Percentiles rank a stretch among this genome's conserved stretches.
Evolutionary conservation across 23 red algal species (phyloP).

Genomic region (Gracilaria vermiculophylla): DNA sequence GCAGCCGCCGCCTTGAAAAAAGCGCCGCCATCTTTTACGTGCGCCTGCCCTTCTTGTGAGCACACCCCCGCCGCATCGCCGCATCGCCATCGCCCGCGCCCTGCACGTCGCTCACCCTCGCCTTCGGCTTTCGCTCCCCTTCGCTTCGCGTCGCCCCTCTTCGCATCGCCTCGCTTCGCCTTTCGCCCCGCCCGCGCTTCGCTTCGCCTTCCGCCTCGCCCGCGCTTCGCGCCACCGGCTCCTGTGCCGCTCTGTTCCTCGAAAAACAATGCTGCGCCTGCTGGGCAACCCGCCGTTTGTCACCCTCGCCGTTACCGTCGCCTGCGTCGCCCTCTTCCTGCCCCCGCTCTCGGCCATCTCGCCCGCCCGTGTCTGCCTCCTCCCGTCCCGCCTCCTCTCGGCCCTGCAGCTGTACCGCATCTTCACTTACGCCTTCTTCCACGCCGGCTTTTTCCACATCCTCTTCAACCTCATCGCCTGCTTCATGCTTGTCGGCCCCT

Average conservation of each 20-base stretch:
- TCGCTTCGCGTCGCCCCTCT: too few relatives aligned
- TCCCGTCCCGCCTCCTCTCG: background rate
- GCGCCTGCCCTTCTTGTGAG: too few relatives aligned
- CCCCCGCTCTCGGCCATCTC: background rate
- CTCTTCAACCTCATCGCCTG: constrained; percentile 66
- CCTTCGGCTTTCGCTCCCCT: too few relatives aligned
- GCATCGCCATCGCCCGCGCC: too few relatives aligned
- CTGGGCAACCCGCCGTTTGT: constrained; percentile 40
- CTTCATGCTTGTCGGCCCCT: constrained; percentile 9
- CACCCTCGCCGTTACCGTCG: background rate
- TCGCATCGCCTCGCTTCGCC: too few relatives aligned
- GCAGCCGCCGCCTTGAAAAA: too few relatives aligned
- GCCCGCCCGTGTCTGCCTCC: background rate
- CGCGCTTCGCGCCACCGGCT: background rate
- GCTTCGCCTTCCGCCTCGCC: background rate
- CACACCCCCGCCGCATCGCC: too few relatives aligned
- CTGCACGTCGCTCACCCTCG: too few relatives aligned
- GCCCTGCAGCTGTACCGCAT: constrained; percentile 40
- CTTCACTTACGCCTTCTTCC: constrained; percentile 61
- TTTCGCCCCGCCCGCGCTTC: background rate
- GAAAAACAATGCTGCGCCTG: constrained; percentile 25
- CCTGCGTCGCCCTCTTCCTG: constrained; percentile 9
- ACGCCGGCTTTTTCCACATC: constrained; percentile 61
- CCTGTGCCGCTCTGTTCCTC: background rate
- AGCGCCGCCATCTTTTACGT: too few relatives aligned